Conservation (phyloP, 371 early-diverging fungal genomes). For the Mucor piriformis region DNA sequence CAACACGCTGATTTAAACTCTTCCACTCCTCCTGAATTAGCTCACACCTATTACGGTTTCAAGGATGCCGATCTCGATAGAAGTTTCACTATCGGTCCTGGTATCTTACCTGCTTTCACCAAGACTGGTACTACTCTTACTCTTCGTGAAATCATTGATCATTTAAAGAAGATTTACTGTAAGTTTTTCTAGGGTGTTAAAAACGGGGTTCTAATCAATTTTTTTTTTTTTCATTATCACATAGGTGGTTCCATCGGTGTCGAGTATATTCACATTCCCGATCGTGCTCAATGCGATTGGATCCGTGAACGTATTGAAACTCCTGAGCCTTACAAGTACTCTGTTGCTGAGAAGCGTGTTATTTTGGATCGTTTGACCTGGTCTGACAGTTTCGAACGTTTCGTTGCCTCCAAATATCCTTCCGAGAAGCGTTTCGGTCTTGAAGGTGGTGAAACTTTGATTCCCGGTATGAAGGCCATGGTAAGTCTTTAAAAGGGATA, state of each 20-base stretch:
- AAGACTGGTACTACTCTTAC: slow-evolving; percentile 69
- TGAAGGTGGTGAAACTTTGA: slow-evolving; percentile 96
- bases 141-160: slow-evolving; percentile 86
- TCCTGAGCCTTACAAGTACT: slow-evolving; percentile 83
- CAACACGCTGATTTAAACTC: slow-evolving; percentile 61
- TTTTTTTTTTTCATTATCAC: neutral
- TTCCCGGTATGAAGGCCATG: slow-evolving; percentile 97
- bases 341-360: slow-evolving; percentile 83
- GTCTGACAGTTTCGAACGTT: slow-evolving; percentile 96
- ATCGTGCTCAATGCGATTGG: slow-evolving; percentile 96
- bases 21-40: slow-evolving; percentile 82
- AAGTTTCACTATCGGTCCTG: slow-evolving; percentile 90
- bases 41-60: slow-evolving; percentile 90
- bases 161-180: slow-evolving; percentile 87
- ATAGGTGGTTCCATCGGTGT: slow-evolving; percentile 70
- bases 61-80: slow-evolving; percentile 90
- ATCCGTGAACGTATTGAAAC: slow-evolving; percentile 90
- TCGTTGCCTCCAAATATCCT: slow-evolving; percentile 94
- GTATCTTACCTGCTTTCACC: slow-evolving; percentile 90
- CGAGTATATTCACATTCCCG: slow-evolving; percentile 97
- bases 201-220: neutral
- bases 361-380: slow-evolving; percentile 96
- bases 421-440: slow-evolving; percentile 97
- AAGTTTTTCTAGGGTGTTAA: slow-evolving; percentile 10
- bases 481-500: slow-evolving; percentile 43